These are phyloP conservation scores for Pachysandra terminalis DNA, from an alignment of 164 flowering plant genomes.

Conservation along the genomic window DNA sequence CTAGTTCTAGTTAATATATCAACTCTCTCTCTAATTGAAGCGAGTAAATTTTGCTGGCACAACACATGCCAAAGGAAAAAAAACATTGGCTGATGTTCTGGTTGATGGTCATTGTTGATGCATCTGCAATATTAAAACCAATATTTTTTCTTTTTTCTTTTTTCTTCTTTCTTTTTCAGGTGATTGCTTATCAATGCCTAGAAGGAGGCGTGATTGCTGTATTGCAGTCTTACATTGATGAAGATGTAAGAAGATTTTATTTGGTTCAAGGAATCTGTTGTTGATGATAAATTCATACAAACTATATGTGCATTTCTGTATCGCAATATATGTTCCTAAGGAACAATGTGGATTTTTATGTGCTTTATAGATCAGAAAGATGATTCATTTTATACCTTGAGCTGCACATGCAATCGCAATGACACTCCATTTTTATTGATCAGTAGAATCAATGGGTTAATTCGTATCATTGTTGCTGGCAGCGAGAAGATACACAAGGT, in stretches of 20 bases:
- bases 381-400: constrained; percentile 91
- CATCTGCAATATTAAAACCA: too few relatives aligned
- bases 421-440: constrained; percentile 77
- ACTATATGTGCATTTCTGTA: neutral
- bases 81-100: too few relatives aligned
- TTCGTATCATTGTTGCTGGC: constrained; percentile 84
- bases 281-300: too few relatives aligned
- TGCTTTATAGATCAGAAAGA: constrained; percentile 83
- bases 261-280: too few relatives aligned
- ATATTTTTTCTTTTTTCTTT: constrained; percentile 5
- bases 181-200: constrained; percentile 86
- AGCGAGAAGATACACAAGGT: constrained; percentile 92
- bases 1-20: too few relatives aligned
- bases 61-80: too few relatives aligned
- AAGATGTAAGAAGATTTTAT: constrained; percentile 59
- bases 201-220: constrained; percentile 83
- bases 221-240: constrained; percentile 84
- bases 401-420: constrained; percentile 83
- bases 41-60: too few relatives aligned
- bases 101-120: too few relatives aligned
- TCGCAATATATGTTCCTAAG: neutral
- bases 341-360: constrained; percentile 22
- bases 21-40: too few relatives aligned
- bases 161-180: constrained; percentile 40
- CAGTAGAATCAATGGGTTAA: constrained; percentile 88